Evolutionary conservation across 495 filamentous ascomycete species (phyloP), one percentile per base, ranked within the genome.

Genomic region (Thozetella sp.): DNA sequence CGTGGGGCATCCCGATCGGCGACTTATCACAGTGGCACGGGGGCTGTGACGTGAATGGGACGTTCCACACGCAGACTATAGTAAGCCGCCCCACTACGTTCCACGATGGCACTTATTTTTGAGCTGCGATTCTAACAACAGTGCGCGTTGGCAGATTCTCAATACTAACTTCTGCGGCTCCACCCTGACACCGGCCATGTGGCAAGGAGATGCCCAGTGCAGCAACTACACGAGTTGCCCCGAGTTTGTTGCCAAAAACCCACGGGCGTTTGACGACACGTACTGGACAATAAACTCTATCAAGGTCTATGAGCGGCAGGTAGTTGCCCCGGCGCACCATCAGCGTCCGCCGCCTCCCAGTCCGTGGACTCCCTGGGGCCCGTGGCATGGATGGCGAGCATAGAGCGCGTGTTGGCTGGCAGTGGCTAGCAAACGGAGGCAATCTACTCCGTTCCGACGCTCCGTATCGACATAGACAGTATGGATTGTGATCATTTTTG

Each of bases 141-240:
- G 3, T 27, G 3, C 9, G n/a, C 13, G 12, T 25, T 17, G 3
- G 20, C 25, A 56, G 54, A 56, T 56, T 59, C 85, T 93, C 65
- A 84, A 96, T 66, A 88, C 84, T 0, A 90, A 87, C 1, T 91
- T 95, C 77, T 96, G 92, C 69, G 92, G 92, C 37, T 85, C 90
- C 57, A 37, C 43, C 54, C 93, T 89, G 89, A 90, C 91, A n/a
- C 91, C 89, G 40, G 80, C 82, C 53, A 81, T 84, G 48, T 85
- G 78, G 71, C 52, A 40, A 23, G 27, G 20, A 17, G 73, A 72
- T 53, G 60, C 69, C 1, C 60, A 67, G 52, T 81, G 77, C 60
- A 56, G 57, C 30, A 69, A 66, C 56, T 76, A 74, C 11, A 50
- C 75, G 22, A 84, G 82, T 46, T 90, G 88, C 65, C 64, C 79